A percentile compares a stretch with the other conserved stretches of the same genome.
These are phyloP conservation scores for Colletotrichum sp. DNA, from an alignment of 2,329 filamentous ascomycete genomes.

Conservation along the genomic window DNA sequence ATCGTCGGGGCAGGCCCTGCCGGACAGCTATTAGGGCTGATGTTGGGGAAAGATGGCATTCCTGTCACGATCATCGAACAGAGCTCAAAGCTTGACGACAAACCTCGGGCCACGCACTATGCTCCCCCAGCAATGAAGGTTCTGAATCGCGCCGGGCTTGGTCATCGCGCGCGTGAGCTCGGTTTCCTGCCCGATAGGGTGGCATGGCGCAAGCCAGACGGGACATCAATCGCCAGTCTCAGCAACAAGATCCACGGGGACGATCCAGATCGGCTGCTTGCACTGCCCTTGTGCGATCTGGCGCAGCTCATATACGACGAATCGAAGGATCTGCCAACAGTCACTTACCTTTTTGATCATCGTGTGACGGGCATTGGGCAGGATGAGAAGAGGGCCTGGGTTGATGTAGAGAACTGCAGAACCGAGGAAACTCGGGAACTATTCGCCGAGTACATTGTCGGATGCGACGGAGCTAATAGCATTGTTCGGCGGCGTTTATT, in stretches of 20 bases:
- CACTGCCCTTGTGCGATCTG: constrained; percentile 43
- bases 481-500: constrained; percentile 53
- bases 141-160: constrained; percentile 60
- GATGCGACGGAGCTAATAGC: constrained; percentile 59
- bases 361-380: constrained; percentile 51
- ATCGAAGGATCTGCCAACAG: constrained; percentile 35
- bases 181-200: constrained; percentile 42
- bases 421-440: constrained; percentile 36
- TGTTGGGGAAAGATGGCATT: constrained; percentile 53
- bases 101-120: constrained; percentile 67
- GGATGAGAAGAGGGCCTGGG: constrained; percentile 47
- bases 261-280: constrained; percentile 42
- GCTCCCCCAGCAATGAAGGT: constrained; percentile 62
- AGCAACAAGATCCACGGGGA: constrained; percentile 38
- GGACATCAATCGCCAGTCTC: constrained; percentile 39
- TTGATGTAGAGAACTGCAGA: constrained; percentile 38
- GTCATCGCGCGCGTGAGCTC: constrained; percentile 43
- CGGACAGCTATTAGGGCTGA: constrained; percentile 35
- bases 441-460: constrained; percentile 57
- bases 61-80: constrained; percentile 60
- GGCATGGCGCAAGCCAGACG: constrained; percentile 41
- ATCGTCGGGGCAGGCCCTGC: constrained; percentile 55
- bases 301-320: constrained; percentile 46
- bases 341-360: constrained; percentile 48
- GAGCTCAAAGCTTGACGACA: constrained; percentile 56